These are phyloP conservation scores for Lachnellula willkommii DNA, from an alignment of 2,329 filamentous ascomycete genomes.

Conservation along the genomic window DNA sequence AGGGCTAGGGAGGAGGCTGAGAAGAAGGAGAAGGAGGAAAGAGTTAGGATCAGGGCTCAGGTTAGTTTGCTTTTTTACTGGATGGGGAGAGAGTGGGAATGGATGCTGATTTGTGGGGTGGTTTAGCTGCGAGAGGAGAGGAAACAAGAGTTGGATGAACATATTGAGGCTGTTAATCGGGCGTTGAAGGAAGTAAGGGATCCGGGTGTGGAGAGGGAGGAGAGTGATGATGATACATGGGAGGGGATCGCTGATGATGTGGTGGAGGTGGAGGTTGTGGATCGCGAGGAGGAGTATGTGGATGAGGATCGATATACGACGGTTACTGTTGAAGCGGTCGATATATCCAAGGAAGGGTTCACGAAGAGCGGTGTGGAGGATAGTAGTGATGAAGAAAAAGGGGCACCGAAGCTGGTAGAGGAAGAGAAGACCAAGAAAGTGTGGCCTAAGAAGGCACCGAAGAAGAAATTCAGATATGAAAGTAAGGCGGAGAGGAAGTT, in stretches of 20 bases:
- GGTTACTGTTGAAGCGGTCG: slow-evolving; percentile 87
- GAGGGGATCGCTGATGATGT: slow-evolving; percentile 54
- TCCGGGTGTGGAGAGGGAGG: slow-evolving; percentile 35
- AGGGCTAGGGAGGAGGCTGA: slow-evolving; percentile 76
- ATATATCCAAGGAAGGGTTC: slow-evolving; percentile 69
- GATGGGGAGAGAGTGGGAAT: background rate
- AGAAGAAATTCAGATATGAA: slow-evolving; percentile 52
- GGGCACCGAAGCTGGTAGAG: slow-evolving; percentile 32
- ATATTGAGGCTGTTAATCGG: slow-evolving; percentile 69
- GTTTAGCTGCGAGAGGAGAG: slow-evolving; percentile 75
- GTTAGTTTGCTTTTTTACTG: slow-evolving; percentile 43
- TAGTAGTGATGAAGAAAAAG: slow-evolving; percentile 32
- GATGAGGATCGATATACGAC: slow-evolving; percentile 96
- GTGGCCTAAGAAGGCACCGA: slow-evolving; percentile 31
- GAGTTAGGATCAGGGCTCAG: slow-evolving; percentile 66
- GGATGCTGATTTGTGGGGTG: slow-evolving; percentile 10
- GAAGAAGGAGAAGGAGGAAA: slow-evolving; percentile 73
- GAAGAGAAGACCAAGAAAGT: slow-evolving; percentile 32
- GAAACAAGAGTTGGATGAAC: slow-evolving; percentile 73
- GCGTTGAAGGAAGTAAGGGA: slow-evolving; percentile 40
- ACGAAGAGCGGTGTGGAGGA: slow-evolving; percentile 44
- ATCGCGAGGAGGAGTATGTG: slow-evolving; percentile 88
- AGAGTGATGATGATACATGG: slow-evolving; percentile 53
- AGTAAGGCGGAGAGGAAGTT: slow-evolving; percentile 67
- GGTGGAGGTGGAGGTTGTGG: slow-evolving; percentile 43